Conservation (phyloP, 164 flowering plant species). For the Hamamelis virginiana region DNA sequence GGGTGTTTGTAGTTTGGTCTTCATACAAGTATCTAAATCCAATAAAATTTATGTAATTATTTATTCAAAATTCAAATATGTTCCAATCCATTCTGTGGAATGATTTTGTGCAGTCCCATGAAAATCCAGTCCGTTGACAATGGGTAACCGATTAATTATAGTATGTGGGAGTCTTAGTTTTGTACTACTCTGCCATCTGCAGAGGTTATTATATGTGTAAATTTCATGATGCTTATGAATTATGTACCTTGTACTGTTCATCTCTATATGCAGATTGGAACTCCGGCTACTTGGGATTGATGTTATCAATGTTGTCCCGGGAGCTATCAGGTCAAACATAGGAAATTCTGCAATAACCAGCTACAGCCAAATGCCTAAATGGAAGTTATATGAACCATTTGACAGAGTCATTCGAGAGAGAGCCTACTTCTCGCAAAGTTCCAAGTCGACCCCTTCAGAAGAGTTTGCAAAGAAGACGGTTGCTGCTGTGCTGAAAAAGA, state of each 20-base stretch:
- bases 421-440: slow-evolving; percentile 55
- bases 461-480: slow-evolving; percentile 78
- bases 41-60: no score
- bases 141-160: no score
- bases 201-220: no score
- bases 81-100: no score
- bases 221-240: background rate
- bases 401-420: slow-evolving; percentile 54
- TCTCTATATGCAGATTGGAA: slow-evolving; percentile 58
- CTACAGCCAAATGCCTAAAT: slow-evolving; percentile 71
- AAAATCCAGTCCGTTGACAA: no score
- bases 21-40: no score
- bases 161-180: no score
- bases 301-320: slow-evolving; percentile 77
- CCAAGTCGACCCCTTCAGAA: slow-evolving; percentile 61
- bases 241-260: no score
- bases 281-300: slow-evolving; percentile 69
- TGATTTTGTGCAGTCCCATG: no score
- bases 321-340: slow-evolving; percentile 74
- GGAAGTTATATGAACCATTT: slow-evolving; percentile 76
- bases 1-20: no score
- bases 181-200: no score
- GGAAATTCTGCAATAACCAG: slow-evolving; percentile 46
- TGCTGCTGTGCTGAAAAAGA: slow-evolving; percentile 53
- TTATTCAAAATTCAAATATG: no score